Base-by-base conservation (phyloP, 179 eudicot genomes). In the Spergularia azorica region DNA sequence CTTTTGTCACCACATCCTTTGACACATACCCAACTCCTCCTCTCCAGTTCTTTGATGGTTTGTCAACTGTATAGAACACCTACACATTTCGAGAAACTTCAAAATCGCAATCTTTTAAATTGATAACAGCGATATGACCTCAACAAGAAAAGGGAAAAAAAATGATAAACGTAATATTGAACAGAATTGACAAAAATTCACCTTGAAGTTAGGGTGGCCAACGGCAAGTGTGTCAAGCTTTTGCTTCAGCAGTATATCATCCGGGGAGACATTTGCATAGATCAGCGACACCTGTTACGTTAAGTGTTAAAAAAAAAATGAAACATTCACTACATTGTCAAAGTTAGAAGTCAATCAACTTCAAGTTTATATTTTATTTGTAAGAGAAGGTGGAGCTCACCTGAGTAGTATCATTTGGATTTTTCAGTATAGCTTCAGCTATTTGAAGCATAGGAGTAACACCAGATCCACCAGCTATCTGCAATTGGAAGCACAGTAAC, bases 401-500 rank as follows among this genome's bases (percentile, higher is more conserved):
- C 91, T 95, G 90, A 46, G 97, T 95, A 56, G 78, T 88, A 76
- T 95, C 99, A 79, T 93, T 93, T 43, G 97, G 91, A 82, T 93
- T 95, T 86, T 88, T 93, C 64, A 95, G 87, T 61, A 93, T 88
- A 70, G 94, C 97, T 82, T 95, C 98, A 68, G 85, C 91, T 54
- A 95, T 79, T 86, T 95, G 99, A 76, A 95, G 97, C 99, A 95
- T 95, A 63, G 99, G 99, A 73, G 99, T 91, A 75, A 95, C 85
- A 77, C 99, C 99, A 67, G 86, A 79, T 54, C 99, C 99, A 77
- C 99, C 99, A 70, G 98, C 99, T 85, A 95, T 90, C 99, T 95
- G 86, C 57, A 79, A 78, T 9, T 55, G 73, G 16, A 62, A 77
- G 32, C 66, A n/a, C 21, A 57, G 16, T 1, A 43, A 5, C 5